These are phyloP conservation scores for Phytophthora constricta DNA, from an alignment of 352 stramenopile species.

Conservation along the genomic window DNA sequence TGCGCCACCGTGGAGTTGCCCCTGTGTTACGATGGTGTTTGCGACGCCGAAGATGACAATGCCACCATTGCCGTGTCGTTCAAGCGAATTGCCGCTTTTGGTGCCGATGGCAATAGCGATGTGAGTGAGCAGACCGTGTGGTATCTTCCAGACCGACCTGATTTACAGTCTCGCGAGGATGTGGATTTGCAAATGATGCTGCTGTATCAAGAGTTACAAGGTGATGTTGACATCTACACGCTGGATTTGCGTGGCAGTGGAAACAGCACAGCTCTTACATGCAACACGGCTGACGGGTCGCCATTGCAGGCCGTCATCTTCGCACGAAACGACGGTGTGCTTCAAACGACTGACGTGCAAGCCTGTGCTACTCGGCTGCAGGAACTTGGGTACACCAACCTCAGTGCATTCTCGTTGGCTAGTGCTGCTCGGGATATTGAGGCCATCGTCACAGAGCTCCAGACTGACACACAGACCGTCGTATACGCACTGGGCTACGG, in stretches of 20 bases:
- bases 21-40: slow-evolving; percentile 57
- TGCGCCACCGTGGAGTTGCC: slow-evolving; percentile 50
- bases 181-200: slow-evolving; percentile 56
- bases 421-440: slow-evolving; percentile 71
- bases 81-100: slow-evolving; percentile 53
- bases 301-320: slow-evolving; percentile 36
- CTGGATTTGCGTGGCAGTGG: slow-evolving; percentile 61
- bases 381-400: slow-evolving; percentile 25
- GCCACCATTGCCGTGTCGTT: slow-evolving; percentile 59
- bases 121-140: slow-evolving; percentile 37
- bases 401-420: slow-evolving; percentile 70
- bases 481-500: slow-evolving; percentile 78
- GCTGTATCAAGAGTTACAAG: slow-evolving; percentile 53
- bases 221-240: slow-evolving; percentile 56
- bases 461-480: slow-evolving; percentile 46
- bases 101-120: slow-evolving; percentile 8
- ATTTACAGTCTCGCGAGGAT: slow-evolving; percentile 30
- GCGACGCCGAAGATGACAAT: slow-evolving; percentile 38
- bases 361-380: slow-evolving; percentile 20
- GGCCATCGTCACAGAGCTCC: slow-evolving; percentile 53
- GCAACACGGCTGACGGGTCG: slow-evolving; percentile 30
- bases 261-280: slow-evolving; percentile 51
- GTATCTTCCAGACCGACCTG: slow-evolving; percentile 50
- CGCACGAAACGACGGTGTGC: slow-evolving; percentile 24
- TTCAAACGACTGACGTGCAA: slow-evolving; percentile 22